A percentile compares a stretch with the other conserved stretches of the same genome.
phyloP scores from a whole-genome alignment of 805 yeast species.

The Zygotorulaspora danielsina region DNA sequence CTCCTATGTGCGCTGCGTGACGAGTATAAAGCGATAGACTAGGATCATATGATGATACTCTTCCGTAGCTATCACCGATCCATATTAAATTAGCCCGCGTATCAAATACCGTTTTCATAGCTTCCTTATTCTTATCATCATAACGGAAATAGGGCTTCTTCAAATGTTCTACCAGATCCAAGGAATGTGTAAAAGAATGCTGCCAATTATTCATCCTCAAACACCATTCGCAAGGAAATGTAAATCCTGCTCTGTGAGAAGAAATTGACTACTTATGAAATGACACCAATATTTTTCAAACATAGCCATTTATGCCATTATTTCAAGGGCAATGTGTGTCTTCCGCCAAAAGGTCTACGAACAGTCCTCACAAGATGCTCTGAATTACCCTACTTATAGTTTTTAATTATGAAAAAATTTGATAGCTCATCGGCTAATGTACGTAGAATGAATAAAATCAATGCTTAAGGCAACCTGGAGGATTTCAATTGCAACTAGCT shows the following conservation, averaged over 20 bases:
- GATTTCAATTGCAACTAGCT: not conserved
- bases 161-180: slow-evolving; percentile 31
- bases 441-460: no score
- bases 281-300: no score
- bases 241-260: no score
- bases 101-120: slow-evolving; percentile 52
- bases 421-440: not conserved
- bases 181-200: slow-evolving; percentile 30
- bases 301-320: no score
- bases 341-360: no score
- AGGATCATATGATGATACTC: slow-evolving; percentile 43
- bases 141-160: slow-evolving; percentile 32
- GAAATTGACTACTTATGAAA: no score
- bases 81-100: slow-evolving; percentile 71
- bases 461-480: not conserved
- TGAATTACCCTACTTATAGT: not conserved
- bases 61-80: slow-evolving; percentile 70
- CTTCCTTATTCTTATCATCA: slow-evolving; percentile 33
- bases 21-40: slow-evolving; percentile 54
- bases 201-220: slow-evolving; percentile 36
- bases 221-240: slow-evolving; percentile 3
- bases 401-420: not conserved
- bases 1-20: slow-evolving; percentile 46
- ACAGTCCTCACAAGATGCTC: no score
- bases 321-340: no score